These are phyloP conservation scores for Cystofilobasidium ferigula DNA, from an alignment of 768 basidiomycete species.

Conservation along the genomic window DNA sequence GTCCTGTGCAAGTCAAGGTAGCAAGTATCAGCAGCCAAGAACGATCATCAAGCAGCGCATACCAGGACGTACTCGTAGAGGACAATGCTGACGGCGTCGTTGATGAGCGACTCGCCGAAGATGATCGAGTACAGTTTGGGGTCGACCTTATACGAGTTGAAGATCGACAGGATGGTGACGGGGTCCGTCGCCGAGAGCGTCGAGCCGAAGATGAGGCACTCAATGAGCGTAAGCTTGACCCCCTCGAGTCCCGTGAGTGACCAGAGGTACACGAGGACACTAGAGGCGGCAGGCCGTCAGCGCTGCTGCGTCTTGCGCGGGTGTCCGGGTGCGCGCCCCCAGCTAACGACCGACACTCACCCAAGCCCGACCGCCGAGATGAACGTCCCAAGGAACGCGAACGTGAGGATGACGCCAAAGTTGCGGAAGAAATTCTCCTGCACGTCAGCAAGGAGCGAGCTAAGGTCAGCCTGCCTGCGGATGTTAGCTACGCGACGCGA, in stretches of 20 bases:
- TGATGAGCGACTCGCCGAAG: conserved; percentile 90
- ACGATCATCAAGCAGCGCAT: not conserved
- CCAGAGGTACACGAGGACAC: conserved; percentile 86
- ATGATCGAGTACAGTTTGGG: conserved; percentile 95
- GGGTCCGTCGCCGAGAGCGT: conserved; percentile 96
- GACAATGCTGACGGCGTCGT: conserved; percentile 98
- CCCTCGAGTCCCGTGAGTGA: conserved; percentile 86
- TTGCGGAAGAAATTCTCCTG: conserved; percentile 98
- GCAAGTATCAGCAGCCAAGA: not conserved
- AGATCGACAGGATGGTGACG: conserved; percentile 93
- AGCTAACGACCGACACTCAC: conserved; percentile 45
- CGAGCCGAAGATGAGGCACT: conserved; percentile 92
- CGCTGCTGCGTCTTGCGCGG: conserved; percentile 30
- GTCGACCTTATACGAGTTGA: conserved; percentile 97
- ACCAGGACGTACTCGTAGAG: conserved; percentile 81
- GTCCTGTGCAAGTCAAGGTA: conserved; percentile 50
- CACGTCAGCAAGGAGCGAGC: not conserved
- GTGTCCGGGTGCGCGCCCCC: not conserved
- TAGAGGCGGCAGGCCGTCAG: conserved; percentile 41
- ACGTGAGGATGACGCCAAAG: conserved; percentile 81
- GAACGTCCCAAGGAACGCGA: conserved; percentile 75
- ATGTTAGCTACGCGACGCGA: not conserved
- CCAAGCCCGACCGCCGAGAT: conserved; percentile 93
- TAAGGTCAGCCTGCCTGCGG: not conserved
- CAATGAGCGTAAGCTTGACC: conserved; percentile 69